Evolutionary conservation across 2,329 filamentous ascomycete species (phyloP).

Genomic region (Calonectria ilicicola): DNA sequence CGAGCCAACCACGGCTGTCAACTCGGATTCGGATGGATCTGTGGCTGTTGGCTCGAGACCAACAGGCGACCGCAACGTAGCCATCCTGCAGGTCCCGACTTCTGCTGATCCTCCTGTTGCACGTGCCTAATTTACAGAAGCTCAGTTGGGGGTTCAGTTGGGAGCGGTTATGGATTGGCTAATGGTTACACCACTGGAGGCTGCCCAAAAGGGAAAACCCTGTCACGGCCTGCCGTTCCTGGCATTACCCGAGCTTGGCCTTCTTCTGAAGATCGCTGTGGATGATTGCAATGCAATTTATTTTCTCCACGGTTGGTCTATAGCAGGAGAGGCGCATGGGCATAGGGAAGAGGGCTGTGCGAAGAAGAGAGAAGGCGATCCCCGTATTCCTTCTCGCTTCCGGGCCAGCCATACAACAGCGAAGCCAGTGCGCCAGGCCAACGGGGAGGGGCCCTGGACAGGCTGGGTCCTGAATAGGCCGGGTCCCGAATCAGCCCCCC

Average conservation of each 20-base stretch:
- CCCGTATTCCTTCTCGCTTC: not conserved
- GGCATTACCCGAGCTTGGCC: not conserved
- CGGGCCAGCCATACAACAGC: not conserved
- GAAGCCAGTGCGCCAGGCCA: not conserved
- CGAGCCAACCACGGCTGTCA: conserved; percentile 24
- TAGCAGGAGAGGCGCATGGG: conserved; percentile 2
- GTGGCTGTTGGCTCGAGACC: not conserved
- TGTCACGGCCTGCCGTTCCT: not conserved
- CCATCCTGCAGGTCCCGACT: not conserved
- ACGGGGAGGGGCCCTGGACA: not conserved
- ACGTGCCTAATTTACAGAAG: conserved; percentile 12
- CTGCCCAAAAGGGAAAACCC: not conserved
- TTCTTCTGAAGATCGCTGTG: conserved; percentile 1
- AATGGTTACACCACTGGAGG: not conserved
- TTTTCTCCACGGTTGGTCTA: not conserved
- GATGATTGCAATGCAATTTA: conserved; percentile 10
- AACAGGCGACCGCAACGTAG: conserved; percentile 28
- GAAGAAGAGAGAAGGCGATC: not conserved
- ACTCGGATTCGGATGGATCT: not conserved
- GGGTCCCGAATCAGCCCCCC: not conserved
- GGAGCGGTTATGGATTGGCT: not conserved
- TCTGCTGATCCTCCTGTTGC: conserved; percentile 6
- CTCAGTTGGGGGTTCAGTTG: conserved; percentile 9
- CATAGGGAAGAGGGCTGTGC: conserved; percentile 18
- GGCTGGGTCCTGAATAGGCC: not conserved